phyloP scores from a whole-genome alignment of 768 basidiomycete genomes.

The Lactarius tabidus region DNA sequence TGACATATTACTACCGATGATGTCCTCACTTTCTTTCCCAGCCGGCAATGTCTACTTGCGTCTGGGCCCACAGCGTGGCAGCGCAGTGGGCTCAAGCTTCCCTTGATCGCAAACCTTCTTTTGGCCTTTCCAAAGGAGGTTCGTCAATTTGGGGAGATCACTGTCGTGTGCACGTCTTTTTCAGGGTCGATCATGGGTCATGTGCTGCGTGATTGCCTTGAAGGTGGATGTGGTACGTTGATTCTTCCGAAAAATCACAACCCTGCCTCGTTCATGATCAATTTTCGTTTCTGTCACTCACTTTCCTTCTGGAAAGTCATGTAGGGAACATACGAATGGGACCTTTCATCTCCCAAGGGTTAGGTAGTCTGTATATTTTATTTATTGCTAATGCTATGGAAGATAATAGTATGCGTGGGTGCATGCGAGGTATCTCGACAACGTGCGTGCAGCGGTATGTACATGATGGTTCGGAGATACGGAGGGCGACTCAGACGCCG shows the following conservation, averaged over 20 bases:
- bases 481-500: not conserved
- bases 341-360: not conserved
- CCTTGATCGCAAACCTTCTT: not conserved
- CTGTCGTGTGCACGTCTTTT: not conserved
- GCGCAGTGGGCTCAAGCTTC: too few species aligned
- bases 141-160: not conserved
- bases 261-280: not conserved
- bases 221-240: not conserved
- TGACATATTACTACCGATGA: not conserved
- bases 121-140: not conserved
- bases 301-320: not conserved
- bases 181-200: not conserved
- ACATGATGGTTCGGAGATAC: not conserved
- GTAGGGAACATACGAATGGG: not conserved
- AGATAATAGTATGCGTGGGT: slow-evolving; percentile 13
- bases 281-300: not conserved
- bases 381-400: slow-evolving; percentile 13
- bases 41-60: not conserved
- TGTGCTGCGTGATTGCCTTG: not conserved
- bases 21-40: not conserved
- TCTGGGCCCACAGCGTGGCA: not conserved
- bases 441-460: not conserved
- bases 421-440: slow-evolving; percentile 21
- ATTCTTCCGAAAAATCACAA: not conserved
- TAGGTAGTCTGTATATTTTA: slow-evolving; percentile 3